Evolutionary conservation across 108 stramenopile species (phyloP).

Genomic region (Skeletonema potamos): DNA sequence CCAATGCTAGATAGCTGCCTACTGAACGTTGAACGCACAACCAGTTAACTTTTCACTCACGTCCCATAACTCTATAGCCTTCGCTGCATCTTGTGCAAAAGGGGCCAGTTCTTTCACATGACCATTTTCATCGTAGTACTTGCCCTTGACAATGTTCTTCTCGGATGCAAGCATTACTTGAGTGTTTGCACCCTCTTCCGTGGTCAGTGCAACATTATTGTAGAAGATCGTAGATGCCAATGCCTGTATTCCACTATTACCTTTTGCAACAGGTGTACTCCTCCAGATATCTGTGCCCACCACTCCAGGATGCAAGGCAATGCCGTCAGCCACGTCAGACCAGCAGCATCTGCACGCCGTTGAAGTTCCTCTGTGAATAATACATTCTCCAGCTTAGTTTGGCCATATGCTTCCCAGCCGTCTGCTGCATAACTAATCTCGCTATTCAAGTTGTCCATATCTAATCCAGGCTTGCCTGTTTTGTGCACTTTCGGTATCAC

Average conservation of each 20-base stretch:
- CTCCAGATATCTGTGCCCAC: conserved; percentile 9
- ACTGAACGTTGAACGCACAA: neutral
- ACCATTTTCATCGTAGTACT: conserved; percentile 3
- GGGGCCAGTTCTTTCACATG: neutral
- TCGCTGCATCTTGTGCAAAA: neutral
- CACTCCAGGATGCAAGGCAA: neutral
- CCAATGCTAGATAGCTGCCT: no score
- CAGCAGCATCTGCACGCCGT: conserved; percentile 4
- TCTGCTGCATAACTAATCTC: conserved; percentile 12
- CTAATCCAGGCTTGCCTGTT: conserved; percentile 10
- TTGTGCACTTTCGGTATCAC: neutral
- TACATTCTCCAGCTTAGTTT: conserved; percentile 26
- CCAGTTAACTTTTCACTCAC: conserved; percentile 4
- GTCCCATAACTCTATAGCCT: neutral
- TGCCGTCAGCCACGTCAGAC: conserved; percentile 9
- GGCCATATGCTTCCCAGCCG: conserved; percentile 17
- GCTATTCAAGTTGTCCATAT: conserved; percentile 5
- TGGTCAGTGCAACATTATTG: neutral
- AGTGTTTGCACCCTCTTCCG: conserved; percentile 4
- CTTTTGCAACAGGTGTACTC: conserved; percentile 1
- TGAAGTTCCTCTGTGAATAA: conserved; percentile 27
- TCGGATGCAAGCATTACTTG: conserved; percentile 5
- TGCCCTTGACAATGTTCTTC: neutral
- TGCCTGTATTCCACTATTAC: neutral
- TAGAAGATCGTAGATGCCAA: neutral